Conservation (phyloP, 1,284 basidiomycete species). For the Ceratobasidium sp. region DNA sequence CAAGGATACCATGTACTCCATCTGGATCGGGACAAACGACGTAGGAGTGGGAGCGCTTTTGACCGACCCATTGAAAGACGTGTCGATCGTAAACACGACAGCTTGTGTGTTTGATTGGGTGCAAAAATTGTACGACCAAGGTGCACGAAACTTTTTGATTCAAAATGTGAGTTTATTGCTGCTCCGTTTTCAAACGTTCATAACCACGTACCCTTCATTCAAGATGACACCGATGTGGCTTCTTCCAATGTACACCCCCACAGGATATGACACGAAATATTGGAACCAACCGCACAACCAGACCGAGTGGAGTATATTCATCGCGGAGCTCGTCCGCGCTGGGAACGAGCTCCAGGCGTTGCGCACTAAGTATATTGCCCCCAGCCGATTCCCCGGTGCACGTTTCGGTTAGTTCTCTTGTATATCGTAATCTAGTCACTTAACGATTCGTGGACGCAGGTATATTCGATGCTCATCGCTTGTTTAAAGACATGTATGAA, state of each 20-base stretch:
- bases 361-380: constrained; percentile 37
- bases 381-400: constrained; percentile 30
- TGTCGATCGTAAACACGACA: constrained; percentile 61
- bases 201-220: background rate
- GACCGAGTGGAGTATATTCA: constrained; percentile 65
- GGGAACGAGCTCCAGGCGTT: constrained; percentile 36
- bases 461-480: background rate
- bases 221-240: constrained; percentile 66
- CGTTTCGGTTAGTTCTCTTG: constrained; percentile 21
- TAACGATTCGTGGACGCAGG: too few species aligned
- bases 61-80: constrained; percentile 59
- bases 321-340: constrained; percentile 59
- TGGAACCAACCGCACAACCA: constrained; percentile 63
- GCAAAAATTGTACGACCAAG: constrained; percentile 59
- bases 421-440: too few species aligned
- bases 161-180: constrained; percentile 59
- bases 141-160: constrained; percentile 63
- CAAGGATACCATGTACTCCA: constrained; percentile 60
- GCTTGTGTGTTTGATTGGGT: constrained; percentile 63
- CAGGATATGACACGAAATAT: constrained; percentile 61
- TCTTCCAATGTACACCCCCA: constrained; percentile 60
- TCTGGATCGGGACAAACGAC: constrained; percentile 66
- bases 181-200: background rate
- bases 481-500: constrained; percentile 42
- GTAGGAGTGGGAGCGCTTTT: constrained; percentile 59